Evolutionary conservation across 768 basidiomycete species (phyloP), one percentile per base, ranked within the genome.

Genomic region (Tremella fuciformis): DNA sequence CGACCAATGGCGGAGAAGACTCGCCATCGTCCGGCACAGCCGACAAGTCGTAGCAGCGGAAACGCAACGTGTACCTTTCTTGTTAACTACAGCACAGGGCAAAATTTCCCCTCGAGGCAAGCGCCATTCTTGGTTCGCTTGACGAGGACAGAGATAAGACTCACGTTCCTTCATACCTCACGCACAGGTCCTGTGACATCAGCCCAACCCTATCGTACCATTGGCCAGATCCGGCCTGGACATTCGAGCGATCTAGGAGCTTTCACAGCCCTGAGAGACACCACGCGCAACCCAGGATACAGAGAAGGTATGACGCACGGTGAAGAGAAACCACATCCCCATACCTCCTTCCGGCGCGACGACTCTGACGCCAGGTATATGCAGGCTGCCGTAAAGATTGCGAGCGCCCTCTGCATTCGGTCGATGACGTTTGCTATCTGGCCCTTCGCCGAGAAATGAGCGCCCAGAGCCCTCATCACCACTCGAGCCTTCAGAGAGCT

Each of bases 271-370:
- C 29, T 34, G 29, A 34, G 29, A 4, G 29, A 34, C 29, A 4
- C 11, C 29, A 34, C 29, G 29, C 29, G 11, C 6, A 34, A n/a
- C n/a, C n/a, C 29, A 34, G 29, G 29, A 19, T n/a, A 13, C 29
- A 40, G 37, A 40, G 16, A 15, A 55, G 25, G 40, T 13, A 38
- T 19, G 8, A 65, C 69, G 65, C 26, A 73, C 71, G 2, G 69
- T 67, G 53, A 74, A 74, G 3, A 74, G 46, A 49, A 74, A 74
- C 72, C 72, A 74, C 15, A 69, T 38, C 16, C 72, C 72, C 49
- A 64, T 50, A 16, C 60, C 64, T 9, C 67, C 69, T 34, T 63
- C 67, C 13, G 62, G 60, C 16, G 65, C 63, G 3, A 61, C 56
- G 3, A 71, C 67, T 26, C 59, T 65, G 1, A 71, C 60, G 11